Evolutionary conservation across 2,329 filamentous ascomycete genomes (phyloP).

Genomic region (Periconia digitata): DNA sequence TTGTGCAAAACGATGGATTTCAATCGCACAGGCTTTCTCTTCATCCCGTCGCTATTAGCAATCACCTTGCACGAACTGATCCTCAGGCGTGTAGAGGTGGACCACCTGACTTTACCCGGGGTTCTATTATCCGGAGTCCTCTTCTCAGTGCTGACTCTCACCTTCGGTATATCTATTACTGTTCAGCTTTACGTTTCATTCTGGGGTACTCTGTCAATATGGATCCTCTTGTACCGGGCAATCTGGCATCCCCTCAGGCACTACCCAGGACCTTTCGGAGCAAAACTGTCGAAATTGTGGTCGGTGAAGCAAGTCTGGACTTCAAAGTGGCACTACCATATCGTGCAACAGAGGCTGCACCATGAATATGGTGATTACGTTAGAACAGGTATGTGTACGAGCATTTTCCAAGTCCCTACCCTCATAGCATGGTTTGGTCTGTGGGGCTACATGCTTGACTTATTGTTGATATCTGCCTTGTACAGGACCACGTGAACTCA

Average conservation of each 20-base stretch:
- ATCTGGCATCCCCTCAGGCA: conserved; percentile 26
- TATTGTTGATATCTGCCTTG: neutral
- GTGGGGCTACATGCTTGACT: no score
- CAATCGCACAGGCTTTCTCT: neutral
- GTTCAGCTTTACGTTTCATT: conserved; percentile 13
- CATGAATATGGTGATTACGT: conserved; percentile 28
- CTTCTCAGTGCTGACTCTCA: no score
- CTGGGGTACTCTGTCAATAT: conserved; percentile 20
- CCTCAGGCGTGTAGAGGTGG: conserved; percentile 9
- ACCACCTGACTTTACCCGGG: conserved; percentile 6
- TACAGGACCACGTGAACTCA: conserved; percentile 24
- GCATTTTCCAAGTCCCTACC: conserved; percentile 1
- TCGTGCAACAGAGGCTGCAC: conserved; percentile 22
- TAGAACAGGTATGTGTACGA: conserved; percentile 20
- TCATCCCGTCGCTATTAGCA: conserved; percentile 3
- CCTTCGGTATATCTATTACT: conserved; percentile 12
- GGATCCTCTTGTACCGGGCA: conserved; percentile 22
- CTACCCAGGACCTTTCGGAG: conserved; percentile 23
- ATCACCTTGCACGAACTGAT: conserved; percentile 7
- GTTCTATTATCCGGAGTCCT: conserved; percentile 5
- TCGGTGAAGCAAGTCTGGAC: conserved; percentile 18
- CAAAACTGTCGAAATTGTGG: conserved; percentile 28
- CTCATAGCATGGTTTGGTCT: neutral
- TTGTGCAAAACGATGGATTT: conserved; percentile 1
- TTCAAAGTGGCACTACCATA: conserved; percentile 18